Evolutionary conservation across 2,329 filamentous ascomycete species (phyloP).

Genomic region (Xylariales sp.): DNA sequence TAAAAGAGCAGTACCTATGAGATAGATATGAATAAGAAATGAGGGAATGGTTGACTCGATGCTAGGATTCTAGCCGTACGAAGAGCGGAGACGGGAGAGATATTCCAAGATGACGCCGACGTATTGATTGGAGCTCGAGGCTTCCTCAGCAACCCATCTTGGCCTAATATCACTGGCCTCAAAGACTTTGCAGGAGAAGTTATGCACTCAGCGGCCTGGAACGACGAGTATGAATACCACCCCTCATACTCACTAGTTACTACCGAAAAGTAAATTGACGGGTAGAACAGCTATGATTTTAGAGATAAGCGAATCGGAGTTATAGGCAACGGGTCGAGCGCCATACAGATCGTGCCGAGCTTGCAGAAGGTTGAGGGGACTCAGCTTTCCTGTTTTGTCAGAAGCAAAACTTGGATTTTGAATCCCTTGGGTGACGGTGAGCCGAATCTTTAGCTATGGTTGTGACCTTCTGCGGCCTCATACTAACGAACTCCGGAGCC

Average conservation of each 20-base stretch:
- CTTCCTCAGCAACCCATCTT: conserved; percentile 56
- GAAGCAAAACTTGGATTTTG: conserved; percentile 63
- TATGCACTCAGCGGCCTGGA: conserved; percentile 61
- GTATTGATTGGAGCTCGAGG: conserved; percentile 58
- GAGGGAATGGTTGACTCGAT: conserved; percentile 13
- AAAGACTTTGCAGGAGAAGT: conserved; percentile 56
- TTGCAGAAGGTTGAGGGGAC: conserved; percentile 59
- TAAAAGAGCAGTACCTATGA: background rate
- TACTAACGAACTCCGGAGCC: conserved; percentile 29
- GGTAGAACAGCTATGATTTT: conserved; percentile 57
- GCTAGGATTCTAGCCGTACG: conserved; percentile 52
- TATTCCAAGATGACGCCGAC: conserved; percentile 55
- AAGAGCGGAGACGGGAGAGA: conserved; percentile 51
- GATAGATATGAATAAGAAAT: background rate
- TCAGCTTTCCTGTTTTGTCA: conserved; percentile 59
- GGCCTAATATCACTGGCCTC: conserved; percentile 58
- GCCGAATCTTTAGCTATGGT: background rate
- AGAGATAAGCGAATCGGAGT: conserved; percentile 61
- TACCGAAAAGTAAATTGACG: background rate
- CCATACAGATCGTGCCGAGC: conserved; percentile 64
- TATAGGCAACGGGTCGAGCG: conserved; percentile 64
- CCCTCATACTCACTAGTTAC: background rate
- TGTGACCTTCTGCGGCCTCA: background rate
- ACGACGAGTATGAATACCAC: conserved; percentile 49
- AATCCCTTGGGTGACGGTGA: conserved; percentile 58